A percentile compares a stretch with the other conserved stretches of the same genome.
phyloP scores from a whole-genome alignment of 345 rosid species.

The Physaria fendleri region DNA sequence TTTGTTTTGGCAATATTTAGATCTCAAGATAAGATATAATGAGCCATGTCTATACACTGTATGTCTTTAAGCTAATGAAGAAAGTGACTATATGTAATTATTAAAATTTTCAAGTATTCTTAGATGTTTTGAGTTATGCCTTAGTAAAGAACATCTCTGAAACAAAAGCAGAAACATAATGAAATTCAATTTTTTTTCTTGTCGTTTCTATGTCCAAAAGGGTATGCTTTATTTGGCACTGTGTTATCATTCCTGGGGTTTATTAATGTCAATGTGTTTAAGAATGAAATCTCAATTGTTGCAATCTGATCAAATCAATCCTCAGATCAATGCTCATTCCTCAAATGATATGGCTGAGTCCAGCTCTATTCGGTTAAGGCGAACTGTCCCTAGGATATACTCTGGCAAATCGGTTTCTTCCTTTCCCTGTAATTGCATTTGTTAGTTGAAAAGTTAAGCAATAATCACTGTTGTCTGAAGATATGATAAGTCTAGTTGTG shows the following conservation, averaged over 20 bases:
- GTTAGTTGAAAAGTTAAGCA: neutral
- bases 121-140: neutral
- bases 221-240: neutral
- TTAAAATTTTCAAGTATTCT: neutral
- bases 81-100: neutral
- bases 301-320: neutral
- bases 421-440: conserved; percentile 54
- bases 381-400: conserved; percentile 87
- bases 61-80: conserved; percentile 7
- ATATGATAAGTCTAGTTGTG: neutral
- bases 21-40: neutral
- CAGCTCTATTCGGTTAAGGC: conserved; percentile 63
- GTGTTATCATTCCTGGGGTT: conserved; percentile 16
- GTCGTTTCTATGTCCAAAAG: neutral
- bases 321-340: conserved; percentile 33
- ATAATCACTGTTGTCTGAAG: neutral
- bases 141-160: neutral
- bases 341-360: conserved; percentile 64
- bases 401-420: conserved; percentile 86
- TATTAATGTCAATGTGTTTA: neutral
- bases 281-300: neutral
- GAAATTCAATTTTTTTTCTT: neutral
- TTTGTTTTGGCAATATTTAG: conserved; percentile 2
- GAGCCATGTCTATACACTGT: conserved; percentile 11
- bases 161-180: neutral